A percentile compares a stretch with the other conserved stretches of the same genome.
Conservation (phyloP, 2,329 filamentous ascomycete genomes). For the Emericellopsis atlantica region DNA sequence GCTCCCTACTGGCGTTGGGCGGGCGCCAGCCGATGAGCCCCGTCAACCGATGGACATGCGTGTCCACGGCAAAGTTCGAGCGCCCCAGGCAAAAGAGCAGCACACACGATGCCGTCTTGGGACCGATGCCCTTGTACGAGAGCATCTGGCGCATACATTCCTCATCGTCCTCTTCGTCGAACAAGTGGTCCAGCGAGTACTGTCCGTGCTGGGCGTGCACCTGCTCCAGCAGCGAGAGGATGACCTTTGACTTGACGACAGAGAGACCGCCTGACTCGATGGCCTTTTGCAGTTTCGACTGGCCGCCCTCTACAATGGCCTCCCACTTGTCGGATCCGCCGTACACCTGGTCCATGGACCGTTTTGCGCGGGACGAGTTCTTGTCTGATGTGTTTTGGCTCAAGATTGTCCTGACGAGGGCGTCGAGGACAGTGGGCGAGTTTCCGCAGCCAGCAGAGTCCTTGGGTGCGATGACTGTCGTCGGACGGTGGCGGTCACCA, state of each 20-base stretch:
- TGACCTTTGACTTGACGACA: slow-evolving; percentile 59
- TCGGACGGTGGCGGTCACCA: slow-evolving; percentile 49
- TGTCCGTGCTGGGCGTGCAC: slow-evolving; percentile 32
- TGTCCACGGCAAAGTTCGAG: slow-evolving; percentile 38
- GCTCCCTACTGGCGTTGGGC: slow-evolving; percentile 22
- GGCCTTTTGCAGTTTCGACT: slow-evolving; percentile 33
- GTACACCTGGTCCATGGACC: slow-evolving; percentile 30
- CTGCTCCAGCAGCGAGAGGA: slow-evolving; percentile 51
- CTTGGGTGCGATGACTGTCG: slow-evolving; percentile 46
- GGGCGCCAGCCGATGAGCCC: slow-evolving; percentile 37
- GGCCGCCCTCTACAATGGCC: slow-evolving; percentile 24
- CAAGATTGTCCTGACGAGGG: slow-evolving; percentile 36
- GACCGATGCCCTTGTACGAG: slow-evolving; percentile 35
- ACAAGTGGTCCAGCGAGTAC: slow-evolving; percentile 37
- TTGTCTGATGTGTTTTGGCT: slow-evolving; percentile 38
- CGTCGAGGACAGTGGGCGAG: slow-evolving; percentile 36
- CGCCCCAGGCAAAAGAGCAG: slow-evolving; percentile 35
- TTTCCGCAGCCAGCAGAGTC: slow-evolving; percentile 50
- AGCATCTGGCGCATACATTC: slow-evolving; percentile 38
- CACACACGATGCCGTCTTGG: slow-evolving; percentile 41
- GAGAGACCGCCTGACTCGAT: slow-evolving; percentile 63
- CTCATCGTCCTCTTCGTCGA: slow-evolving; percentile 21
- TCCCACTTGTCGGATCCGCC: slow-evolving; percentile 28
- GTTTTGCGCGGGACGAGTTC: slow-evolving; percentile 48
- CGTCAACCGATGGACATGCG: slow-evolving; percentile 36